These are phyloP conservation scores for Saprolegnia parasitica DNA, from an alignment of 352 stramenopile genomes.

Conservation along the genomic window DNA sequence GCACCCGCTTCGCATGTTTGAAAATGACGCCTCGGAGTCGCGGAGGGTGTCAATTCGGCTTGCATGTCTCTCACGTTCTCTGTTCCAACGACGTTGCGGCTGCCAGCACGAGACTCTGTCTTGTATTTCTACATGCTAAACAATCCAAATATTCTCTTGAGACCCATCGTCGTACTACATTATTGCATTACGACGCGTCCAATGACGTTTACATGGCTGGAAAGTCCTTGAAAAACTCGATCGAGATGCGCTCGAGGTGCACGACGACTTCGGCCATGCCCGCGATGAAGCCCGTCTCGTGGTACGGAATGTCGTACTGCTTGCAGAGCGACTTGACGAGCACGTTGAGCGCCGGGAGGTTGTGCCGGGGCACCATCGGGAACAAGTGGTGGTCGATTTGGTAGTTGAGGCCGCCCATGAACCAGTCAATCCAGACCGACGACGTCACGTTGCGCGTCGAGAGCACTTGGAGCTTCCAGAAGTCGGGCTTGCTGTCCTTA, in stretches of 20 bases:
- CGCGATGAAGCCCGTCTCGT: conserved; percentile 92
- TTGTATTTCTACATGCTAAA: too few relatives aligned
- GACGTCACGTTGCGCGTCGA: conserved; percentile 96
- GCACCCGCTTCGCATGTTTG: too few relatives aligned
- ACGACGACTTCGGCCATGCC: conserved; percentile 93
- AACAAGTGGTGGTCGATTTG: conserved; percentile 99
- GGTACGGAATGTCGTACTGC: conserved; percentile 94
- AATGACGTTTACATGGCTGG: conserved; percentile 95
- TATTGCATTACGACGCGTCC: too few relatives aligned
- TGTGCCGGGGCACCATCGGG: conserved; percentile 95
- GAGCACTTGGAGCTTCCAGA: conserved; percentile 98
- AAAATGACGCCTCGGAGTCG: too few relatives aligned
- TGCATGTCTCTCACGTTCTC: too few relatives aligned
- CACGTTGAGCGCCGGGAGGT: conserved; percentile 90
- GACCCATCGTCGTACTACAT: too few relatives aligned
- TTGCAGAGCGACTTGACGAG: conserved; percentile 96
- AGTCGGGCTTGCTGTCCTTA: conserved; percentile 92
- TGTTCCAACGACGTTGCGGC: too few relatives aligned
- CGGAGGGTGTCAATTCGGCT: too few relatives aligned
- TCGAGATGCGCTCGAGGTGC: conserved; percentile 89
- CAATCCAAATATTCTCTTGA: too few relatives aligned
- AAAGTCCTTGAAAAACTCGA: conserved; percentile 95
- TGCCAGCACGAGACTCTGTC: too few relatives aligned
- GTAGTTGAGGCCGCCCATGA: conserved; percentile 97
- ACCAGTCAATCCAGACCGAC: conserved; percentile 95